Base-by-base conservation (phyloP, 305 asterid species). In the Caryopteris hybrid region DNA sequence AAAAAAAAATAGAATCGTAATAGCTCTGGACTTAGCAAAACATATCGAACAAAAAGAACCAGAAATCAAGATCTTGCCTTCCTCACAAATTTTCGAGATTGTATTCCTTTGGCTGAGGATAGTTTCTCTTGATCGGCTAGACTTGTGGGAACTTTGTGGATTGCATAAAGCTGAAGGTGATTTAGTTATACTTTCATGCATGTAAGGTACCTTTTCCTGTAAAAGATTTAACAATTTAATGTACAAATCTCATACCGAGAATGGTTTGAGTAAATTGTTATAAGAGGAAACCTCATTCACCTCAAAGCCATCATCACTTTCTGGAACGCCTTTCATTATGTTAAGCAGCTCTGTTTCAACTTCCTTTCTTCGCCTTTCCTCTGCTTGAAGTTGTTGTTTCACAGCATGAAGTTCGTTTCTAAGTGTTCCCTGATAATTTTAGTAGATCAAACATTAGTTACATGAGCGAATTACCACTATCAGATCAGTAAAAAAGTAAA, bases 281-380 rank as follows among this genome's bases (percentile, higher is more conserved):
- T 23, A 52, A 14, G 55, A 27, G 58, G 60, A 66, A 66, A 16
- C 56, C 55, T 38, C 56, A 60, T 81, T 82, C 62, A 89, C 98
- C 92, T 92, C 98, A 76, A 84, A 89, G 57, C 81, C 89, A 80
- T 92, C 96, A 75, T 92, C 98, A 76, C 79, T 85, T 78, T 87
- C 96, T 47, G 96, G 98, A 59, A 82, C 86, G 66, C 71, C 79
- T 74, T 83, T 86, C 56, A 79, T 86, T 41, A 81, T 61, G 79
- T 83, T 78, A 64, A 34, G 69, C 74, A 92, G 85, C 78, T 87
- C 91, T 14, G 72, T 71, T 88, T 88, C 98, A 73, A 87, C 91
- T 74, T 83, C 86, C 75, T 75, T 88, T 78, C 96, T 79, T 74
- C 69, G 82, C 52, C 74, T 88, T 82, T 88, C 96, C 85, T 85